Base-by-base conservation (phyloP, 2,329 filamentous ascomycete species). In the Fusarium praegraminearum region DNA sequence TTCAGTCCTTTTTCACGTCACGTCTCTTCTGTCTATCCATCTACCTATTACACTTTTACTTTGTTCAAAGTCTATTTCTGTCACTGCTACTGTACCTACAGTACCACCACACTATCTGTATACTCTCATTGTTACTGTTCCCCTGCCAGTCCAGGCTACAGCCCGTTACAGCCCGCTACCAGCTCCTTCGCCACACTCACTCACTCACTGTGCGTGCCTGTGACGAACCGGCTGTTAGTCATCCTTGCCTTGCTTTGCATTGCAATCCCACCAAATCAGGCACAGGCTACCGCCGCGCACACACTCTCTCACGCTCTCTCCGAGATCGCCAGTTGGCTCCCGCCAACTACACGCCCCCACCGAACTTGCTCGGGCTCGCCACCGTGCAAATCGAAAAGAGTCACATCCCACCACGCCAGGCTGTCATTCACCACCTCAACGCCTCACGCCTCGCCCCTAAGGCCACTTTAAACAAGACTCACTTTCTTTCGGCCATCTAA, bases 291-390 rank as follows among this genome's bases (percentile, higher is more conserved):
- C 70, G 69, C 67, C 71, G 65, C 73, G 71, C 73, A 74, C 75
- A 73, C 74, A 64, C 67, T 72, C 59, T 56, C 76, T 79, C 79
- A 75, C 76, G 75, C 74, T 70, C 62, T 73, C 77, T 80, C 79
- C 79, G 78, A 79, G 78, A 76, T 79, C 79, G 78, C 78, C 78
- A 78, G 65, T 70, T 73, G 72, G 73, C 73, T 72, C 73, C 74
- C 75, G 76, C 75, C 72, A 75, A 70, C 67, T 61, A 67, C 65
- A 63, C 70, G 67, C 72, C 72, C 63, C 67, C 74, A 71, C 76
- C 73, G 74, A 65, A 75, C 73, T 75, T 72, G 70, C 62, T 75
- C 75, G 71, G 76, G 76, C 76, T 78, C 73, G 77, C 78, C 76
- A 77, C 79, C 78, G 76, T 79, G 75, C 73, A 75, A 61, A 65